Conservation (phyloP, 768 basidiomycete species). For the Psilocybe cubensis region DNA sequence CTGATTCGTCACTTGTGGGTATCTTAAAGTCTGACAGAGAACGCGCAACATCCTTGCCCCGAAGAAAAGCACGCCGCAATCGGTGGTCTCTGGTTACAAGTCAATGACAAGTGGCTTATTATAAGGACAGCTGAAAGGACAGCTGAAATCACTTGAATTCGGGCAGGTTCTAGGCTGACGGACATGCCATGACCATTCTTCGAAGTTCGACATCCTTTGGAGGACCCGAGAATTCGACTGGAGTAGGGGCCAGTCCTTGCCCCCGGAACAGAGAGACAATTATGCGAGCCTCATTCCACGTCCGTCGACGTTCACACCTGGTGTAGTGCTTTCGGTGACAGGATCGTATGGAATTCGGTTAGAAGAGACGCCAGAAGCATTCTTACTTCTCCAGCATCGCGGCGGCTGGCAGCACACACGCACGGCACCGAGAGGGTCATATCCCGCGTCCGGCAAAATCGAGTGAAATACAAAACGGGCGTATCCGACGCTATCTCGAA, state of each 20-base stretch:
- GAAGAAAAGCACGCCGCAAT: not conserved
- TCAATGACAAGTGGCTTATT: not conserved
- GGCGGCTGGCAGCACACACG: not conserved
- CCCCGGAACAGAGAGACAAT: not conserved
- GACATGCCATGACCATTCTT: not conserved
- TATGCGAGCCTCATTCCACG: slow-evolving; percentile 5
- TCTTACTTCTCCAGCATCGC: not conserved
- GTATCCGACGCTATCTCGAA: not conserved
- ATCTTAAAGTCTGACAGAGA: not conserved
- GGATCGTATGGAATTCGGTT: slow-evolving; percentile 4
- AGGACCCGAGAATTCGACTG: not conserved
- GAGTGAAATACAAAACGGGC: not conserved
- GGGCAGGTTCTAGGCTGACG: not conserved
- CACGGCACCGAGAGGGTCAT: slow-evolving; percentile 1
- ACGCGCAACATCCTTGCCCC: not conserved
- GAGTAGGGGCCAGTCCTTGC: not conserved
- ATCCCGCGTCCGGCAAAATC: not conserved
- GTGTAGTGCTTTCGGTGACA: not conserved
- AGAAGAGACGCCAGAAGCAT: not conserved
- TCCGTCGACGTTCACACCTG: not conserved
- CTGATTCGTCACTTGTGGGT: not conserved
- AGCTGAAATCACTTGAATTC: not conserved
- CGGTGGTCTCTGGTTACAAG: not conserved
- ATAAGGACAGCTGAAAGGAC: not conserved
- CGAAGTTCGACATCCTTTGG: not conserved